These are phyloP conservation scores for Alternaria tenuissima DNA, from an alignment of 2,329 filamentous ascomycete genomes.

Conservation along the genomic window DNA sequence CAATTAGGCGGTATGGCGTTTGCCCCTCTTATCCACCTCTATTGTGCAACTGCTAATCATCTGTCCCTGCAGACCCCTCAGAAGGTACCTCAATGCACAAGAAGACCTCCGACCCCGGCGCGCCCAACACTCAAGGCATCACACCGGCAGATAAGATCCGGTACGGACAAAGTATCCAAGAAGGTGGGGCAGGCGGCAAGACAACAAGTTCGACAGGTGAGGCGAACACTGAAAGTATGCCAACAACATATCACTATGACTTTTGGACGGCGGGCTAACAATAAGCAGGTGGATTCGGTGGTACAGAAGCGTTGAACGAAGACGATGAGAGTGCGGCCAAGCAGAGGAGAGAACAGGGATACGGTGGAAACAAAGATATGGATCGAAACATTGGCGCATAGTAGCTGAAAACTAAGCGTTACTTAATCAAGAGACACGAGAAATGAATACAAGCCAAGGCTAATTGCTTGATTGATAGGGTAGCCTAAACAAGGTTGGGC, in stretches of 20 bases:
- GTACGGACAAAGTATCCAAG: constrained; percentile 65
- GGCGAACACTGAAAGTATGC: constrained; percentile 51
- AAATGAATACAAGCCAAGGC: background rate
- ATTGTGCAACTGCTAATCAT: background rate
- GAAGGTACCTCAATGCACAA: constrained; percentile 22
- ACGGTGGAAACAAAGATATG: constrained; percentile 60
- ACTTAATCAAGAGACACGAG: background rate
- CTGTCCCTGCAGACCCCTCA: constrained; percentile 1
- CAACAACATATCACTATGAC: background rate
- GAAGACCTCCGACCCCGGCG: constrained; percentile 44
- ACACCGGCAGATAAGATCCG: constrained; percentile 60
- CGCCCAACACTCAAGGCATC: constrained; percentile 53
- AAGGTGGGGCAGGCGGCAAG: constrained; percentile 64
- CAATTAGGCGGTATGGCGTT: constrained; percentile 61
- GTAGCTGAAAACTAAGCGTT: constrained; percentile 30
- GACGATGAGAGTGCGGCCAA: constrained; percentile 49
- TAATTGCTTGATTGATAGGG: background rate
- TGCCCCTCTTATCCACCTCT: background rate
- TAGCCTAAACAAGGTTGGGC: background rate
- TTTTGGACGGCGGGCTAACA: background rate
- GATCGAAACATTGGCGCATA: constrained; percentile 59
- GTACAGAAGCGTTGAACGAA: constrained; percentile 51
- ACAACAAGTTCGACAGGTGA: constrained; percentile 53
- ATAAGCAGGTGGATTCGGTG: constrained; percentile 46
- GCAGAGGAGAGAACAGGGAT: constrained; percentile 61